These are phyloP conservation scores for Tetracladium setigerum DNA, from an alignment of 495 filamentous ascomycete species.

Conservation along the genomic window DNA sequence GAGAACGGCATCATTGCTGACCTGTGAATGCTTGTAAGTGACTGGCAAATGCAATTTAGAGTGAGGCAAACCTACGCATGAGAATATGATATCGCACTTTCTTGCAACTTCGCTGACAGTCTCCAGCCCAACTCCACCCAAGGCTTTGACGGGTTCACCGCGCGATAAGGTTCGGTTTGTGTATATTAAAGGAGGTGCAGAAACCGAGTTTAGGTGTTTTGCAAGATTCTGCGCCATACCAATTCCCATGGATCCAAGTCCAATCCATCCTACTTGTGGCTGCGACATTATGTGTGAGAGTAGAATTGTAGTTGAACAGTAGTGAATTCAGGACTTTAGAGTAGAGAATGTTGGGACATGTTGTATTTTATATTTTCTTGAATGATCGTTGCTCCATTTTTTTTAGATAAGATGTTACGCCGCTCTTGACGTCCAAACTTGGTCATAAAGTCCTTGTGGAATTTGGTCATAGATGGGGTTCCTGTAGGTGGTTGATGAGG, in stretches of 20 bases:
- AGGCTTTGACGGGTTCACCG: constrained; percentile 21
- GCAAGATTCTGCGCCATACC: constrained; percentile 37
- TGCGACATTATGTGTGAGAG: too few relatives aligned
- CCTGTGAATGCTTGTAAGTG: too few relatives aligned
- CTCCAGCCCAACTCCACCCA: constrained; percentile 24
- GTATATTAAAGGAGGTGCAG: constrained; percentile 21
- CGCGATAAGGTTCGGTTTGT: constrained; percentile 29
- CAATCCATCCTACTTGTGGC: constrained; percentile 4
- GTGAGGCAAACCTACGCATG: constrained; percentile 20
- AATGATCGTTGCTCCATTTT: too few relatives aligned
- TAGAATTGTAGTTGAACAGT: too few relatives aligned
- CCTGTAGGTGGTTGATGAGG: too few relatives aligned
- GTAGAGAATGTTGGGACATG: too few relatives aligned
- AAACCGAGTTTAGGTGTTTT: constrained; percentile 21
- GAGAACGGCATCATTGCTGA: constrained; percentile 25
- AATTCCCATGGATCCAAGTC: constrained; percentile 35
- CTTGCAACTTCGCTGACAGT: constrained; percentile 23
- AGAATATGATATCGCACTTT: constrained; percentile 28
- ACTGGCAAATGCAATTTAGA: background rate
- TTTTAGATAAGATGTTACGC: too few relatives aligned
- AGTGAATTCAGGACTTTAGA: too few relatives aligned
- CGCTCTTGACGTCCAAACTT: too few relatives aligned
- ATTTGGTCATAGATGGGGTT: too few relatives aligned
- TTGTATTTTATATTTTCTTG: too few relatives aligned
- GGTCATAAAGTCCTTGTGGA: too few relatives aligned